These are phyloP conservation scores for Linum tenue DNA, from an alignment of 345 rosid species.

Conservation along the genomic window DNA sequence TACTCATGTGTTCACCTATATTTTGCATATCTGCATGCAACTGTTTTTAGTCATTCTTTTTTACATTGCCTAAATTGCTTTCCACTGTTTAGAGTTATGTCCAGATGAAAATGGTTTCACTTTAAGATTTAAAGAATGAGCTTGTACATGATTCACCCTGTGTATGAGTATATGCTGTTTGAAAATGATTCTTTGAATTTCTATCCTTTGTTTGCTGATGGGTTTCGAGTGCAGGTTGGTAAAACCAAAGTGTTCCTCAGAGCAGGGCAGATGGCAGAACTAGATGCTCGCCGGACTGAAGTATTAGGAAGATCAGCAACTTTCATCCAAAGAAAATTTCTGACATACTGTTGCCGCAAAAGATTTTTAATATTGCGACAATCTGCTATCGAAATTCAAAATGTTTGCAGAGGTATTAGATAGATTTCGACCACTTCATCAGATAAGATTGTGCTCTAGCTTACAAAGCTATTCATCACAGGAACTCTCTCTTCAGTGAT, in stretches of 20 bases:
- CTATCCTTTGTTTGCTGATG: not conserved
- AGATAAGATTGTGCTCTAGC: not conserved
- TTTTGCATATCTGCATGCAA: not conserved
- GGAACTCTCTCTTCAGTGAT: not conserved
- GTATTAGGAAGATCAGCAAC: constrained; percentile 10
- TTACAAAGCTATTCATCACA: not conserved
- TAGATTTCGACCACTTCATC: not conserved
- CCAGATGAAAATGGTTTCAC: not conserved
- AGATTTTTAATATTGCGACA: constrained; percentile 1
- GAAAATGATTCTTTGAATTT: not conserved
- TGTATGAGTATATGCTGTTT: not conserved
- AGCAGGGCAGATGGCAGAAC: constrained; percentile 11
- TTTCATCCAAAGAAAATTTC: constrained; percentile 7
- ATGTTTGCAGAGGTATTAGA: constrained; percentile 4
- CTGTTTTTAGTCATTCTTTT: not conserved
- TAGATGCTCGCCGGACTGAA: constrained; percentile 10
- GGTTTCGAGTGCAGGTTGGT: constrained; percentile 3
- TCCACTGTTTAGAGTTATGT: not conserved
- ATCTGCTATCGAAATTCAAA: constrained; percentile 7
- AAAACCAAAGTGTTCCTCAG: constrained; percentile 8
- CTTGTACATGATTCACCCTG: not conserved
- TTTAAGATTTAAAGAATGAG: not conserved
- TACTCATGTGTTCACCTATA: too few species aligned
- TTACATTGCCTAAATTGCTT: not conserved
- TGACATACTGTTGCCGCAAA: constrained; percentile 8